These are phyloP conservation scores for Xylaria sp. DNA, from an alignment of 2,329 filamentous ascomycete genomes.

Conservation along the genomic window DNA sequence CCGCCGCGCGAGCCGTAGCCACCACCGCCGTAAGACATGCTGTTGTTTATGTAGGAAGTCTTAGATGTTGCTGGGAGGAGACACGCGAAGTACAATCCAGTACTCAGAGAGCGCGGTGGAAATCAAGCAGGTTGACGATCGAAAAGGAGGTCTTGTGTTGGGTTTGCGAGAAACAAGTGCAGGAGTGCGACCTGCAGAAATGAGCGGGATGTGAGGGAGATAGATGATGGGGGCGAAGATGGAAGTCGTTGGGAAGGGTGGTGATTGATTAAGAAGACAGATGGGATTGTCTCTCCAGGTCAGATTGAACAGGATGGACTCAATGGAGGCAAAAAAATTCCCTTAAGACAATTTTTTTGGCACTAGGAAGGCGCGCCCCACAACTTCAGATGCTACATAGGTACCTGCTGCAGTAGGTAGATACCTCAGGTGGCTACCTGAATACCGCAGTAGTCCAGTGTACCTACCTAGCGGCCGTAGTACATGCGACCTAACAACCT, in stretches of 20 bases:
- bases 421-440: too few relatives aligned
- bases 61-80: slow-evolving; percentile 31
- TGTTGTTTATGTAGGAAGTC: slow-evolving; percentile 36
- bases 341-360: slow-evolving; percentile 45
- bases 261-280: slow-evolving; percentile 39
- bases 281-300: slow-evolving; percentile 28
- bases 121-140: slow-evolving; percentile 31
- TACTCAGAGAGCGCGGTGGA: slow-evolving; percentile 42
- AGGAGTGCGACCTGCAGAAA: slow-evolving; percentile 47
- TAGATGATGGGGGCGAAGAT: slow-evolving; percentile 28
- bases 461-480: too few relatives aligned
- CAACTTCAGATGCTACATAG: slow-evolving; percentile 14
- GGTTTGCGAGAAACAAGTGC: slow-evolving; percentile 21
- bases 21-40: slow-evolving; percentile 77
- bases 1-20: slow-evolving; percentile 48
- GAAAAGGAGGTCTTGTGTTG: slow-evolving; percentile 1
- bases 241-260: slow-evolving; percentile 33
- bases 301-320: slow-evolving; percentile 37
- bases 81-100: slow-evolving; percentile 24
- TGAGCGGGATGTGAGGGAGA: slow-evolving; percentile 43
- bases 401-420: not conserved
- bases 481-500: too few relatives aligned
- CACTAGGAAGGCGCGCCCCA: slow-evolving; percentile 43
- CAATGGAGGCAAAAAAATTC: slow-evolving; percentile 48
- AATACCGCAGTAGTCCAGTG: too few relatives aligned